phyloP scores from a whole-genome alignment of 2,329 filamentous ascomycete genomes.

The Alternaria burnsii region DNA sequence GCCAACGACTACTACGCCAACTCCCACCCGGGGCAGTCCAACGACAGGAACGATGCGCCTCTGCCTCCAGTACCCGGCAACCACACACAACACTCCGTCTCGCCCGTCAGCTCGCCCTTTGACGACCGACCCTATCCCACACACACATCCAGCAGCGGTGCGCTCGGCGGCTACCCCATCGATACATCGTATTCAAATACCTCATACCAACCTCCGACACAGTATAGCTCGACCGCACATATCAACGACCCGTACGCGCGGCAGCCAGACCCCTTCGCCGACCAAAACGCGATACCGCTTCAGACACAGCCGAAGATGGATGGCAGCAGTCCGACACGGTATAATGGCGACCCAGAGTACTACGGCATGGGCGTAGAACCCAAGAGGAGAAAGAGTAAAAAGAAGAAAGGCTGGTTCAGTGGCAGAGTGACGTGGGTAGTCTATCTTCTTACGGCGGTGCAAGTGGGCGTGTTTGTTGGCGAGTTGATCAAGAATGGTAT shows the following conservation, averaged over 20 bases:
- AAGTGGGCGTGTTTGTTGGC: slow-evolving; percentile 86
- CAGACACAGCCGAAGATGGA: slow-evolving; percentile 53
- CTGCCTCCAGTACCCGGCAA: slow-evolving; percentile 44
- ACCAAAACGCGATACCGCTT: slow-evolving; percentile 60
- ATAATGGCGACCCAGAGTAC: slow-evolving; percentile 53
- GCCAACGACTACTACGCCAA: slow-evolving; percentile 68
- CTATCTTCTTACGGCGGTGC: slow-evolving; percentile 78
- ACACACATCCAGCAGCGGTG: slow-evolving; percentile 50
- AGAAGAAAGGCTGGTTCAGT: slow-evolving; percentile 63
- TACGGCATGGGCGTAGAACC: slow-evolving; percentile 33
- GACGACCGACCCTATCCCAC: slow-evolving; percentile 55
- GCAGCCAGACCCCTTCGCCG: slow-evolving; percentile 62
- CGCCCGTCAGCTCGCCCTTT: slow-evolving; percentile 45
- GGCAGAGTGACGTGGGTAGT: slow-evolving; percentile 78
- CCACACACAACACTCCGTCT: slow-evolving; percentile 42
- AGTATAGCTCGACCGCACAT: slow-evolving; percentile 42
- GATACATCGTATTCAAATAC: slow-evolving; percentile 66
- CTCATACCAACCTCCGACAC: slow-evolving; percentile 29
- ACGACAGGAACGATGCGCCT: slow-evolving; percentile 46
- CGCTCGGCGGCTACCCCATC: slow-evolving; percentile 62
- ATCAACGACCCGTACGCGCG: slow-evolving; percentile 43
- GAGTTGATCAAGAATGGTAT: slow-evolving; percentile 86
- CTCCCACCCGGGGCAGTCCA: slow-evolving; percentile 39
- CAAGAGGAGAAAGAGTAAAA: slow-evolving; percentile 30
- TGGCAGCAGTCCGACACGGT: slow-evolving; percentile 44